Percentiles rank a stretch among this genome's conserved stretches.
phyloP scores from a whole-genome alignment of 1,284 basidiomycete genomes.

The Leccinum pseudoinsigne region DNA sequence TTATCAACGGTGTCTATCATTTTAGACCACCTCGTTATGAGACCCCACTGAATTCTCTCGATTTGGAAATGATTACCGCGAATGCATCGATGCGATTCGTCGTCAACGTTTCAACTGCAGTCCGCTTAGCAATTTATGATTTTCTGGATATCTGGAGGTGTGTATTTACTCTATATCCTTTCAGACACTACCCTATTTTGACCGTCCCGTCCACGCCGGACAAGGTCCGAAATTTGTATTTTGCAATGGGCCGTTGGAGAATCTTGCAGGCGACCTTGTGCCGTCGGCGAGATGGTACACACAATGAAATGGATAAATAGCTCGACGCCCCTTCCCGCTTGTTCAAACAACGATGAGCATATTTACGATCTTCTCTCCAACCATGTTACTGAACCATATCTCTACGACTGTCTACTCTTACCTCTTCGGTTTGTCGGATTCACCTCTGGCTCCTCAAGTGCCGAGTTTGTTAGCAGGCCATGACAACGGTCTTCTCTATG shows the following conservation, averaged over 20 bases:
- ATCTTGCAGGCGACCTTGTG: not conserved
- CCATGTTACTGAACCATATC: not conserved
- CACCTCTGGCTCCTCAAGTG: not conserved
- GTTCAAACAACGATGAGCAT: not conserved
- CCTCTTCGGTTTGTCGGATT: not conserved
- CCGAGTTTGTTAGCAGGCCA: constrained; percentile 14
- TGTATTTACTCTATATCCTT: not conserved
- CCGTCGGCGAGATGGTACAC: not conserved
- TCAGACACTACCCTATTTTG: not conserved
- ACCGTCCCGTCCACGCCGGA: not conserved
- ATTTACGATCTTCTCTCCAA: not conserved
- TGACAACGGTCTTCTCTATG: constrained; percentile 21
- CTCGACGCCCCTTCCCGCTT: not conserved
- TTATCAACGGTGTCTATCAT: not conserved
- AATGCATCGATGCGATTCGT: not conserved
- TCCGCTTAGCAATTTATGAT: not conserved
- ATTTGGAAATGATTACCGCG: not conserved
- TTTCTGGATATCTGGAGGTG: not conserved
- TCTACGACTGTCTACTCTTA: not conserved
- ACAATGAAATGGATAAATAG: not conserved
- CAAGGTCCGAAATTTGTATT: not conserved
- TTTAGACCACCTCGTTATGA: not conserved
- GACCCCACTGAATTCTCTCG: not conserved
- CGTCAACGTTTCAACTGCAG: too few species aligned
- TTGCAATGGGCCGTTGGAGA: not conserved